Evolutionary conservation across 495 filamentous ascomycete genomes (phyloP).

Genomic region (Aspergillus ostianus): DNA sequence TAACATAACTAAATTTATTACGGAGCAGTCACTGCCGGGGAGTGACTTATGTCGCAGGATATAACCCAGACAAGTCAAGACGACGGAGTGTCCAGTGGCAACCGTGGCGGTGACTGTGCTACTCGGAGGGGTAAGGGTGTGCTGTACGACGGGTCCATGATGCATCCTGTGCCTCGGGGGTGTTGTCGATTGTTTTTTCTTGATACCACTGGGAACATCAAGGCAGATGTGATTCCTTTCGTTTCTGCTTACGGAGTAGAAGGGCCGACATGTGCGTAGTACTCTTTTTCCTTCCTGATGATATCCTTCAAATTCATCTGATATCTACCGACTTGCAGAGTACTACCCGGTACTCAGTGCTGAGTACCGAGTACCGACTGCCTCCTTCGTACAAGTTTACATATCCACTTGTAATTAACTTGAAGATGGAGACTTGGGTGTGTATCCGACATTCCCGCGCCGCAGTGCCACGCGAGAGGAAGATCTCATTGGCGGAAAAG

Average conservation of each 20-base stretch:
- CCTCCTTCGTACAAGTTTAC: too few relatives aligned
- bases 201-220: not conserved
- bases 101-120: conserved; percentile 2
- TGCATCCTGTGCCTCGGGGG: conserved; percentile 1
- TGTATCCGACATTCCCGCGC: not conserved
- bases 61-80: too few relatives aligned
- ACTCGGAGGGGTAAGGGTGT: not conserved
- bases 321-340: not conserved
- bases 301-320: not conserved
- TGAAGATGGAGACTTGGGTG: not conserved
- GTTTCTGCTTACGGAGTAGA: too few relatives aligned
- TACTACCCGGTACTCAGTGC: not conserved
- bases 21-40: too few relatives aligned
- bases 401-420: not conserved
- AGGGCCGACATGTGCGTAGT: too few relatives aligned
- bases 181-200: not conserved
- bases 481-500: not conserved
- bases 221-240: not conserved
- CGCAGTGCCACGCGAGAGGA: not conserved
- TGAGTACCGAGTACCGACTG: not conserved
- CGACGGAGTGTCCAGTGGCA: not conserved
- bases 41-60: too few relatives aligned
- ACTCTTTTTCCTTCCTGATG: not conserved
- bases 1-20: conserved; percentile 14
- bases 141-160: conserved; percentile 5